phyloP scores from a whole-genome alignment of 2,329 filamentous ascomycete genomes.

The Parascedosporium putredinis region DNA sequence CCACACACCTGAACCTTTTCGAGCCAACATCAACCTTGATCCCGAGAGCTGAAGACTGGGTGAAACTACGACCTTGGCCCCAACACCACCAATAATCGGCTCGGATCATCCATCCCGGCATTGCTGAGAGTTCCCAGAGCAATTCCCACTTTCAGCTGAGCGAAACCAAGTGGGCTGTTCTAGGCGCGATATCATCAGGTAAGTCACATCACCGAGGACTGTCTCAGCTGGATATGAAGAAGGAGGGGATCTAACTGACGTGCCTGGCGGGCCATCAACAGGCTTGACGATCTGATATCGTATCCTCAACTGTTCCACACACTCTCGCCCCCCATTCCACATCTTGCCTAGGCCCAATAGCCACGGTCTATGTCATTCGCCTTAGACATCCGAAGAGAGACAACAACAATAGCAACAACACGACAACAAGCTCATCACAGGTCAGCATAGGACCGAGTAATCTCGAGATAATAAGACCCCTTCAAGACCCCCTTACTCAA shows the following conservation, averaged over 20 bases:
- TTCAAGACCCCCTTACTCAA: slow-evolving; percentile 27
- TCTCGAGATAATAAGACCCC: slow-evolving; percentile 25
- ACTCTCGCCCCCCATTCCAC: not conserved
- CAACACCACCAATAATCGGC: not conserved
- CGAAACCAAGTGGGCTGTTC: not conserved
- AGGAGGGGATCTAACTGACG: not conserved
- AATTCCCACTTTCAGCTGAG: not conserved
- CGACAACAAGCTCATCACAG: not conserved
- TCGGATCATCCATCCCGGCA: too few species aligned
- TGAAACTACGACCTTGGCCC: not conserved
- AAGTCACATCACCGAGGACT: not conserved
- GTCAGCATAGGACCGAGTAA: slow-evolving; percentile 14
- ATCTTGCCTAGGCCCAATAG: not conserved
- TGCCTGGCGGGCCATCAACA: not conserved
- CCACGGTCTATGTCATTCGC: not conserved
- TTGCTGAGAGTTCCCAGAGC: too few species aligned
- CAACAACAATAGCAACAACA: not conserved
- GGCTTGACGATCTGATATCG: not conserved
- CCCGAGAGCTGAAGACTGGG: not conserved
- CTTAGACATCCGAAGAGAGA: not conserved
- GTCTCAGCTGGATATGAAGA: not conserved
- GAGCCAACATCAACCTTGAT: not conserved
- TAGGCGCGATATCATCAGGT: not conserved
- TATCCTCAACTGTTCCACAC: not conserved
- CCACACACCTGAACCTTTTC: not conserved